These are phyloP conservation scores for Suhomyces chickasaworum DNA, from an alignment of 1,139 yeast genomes.

Conservation along the genomic window DNA sequence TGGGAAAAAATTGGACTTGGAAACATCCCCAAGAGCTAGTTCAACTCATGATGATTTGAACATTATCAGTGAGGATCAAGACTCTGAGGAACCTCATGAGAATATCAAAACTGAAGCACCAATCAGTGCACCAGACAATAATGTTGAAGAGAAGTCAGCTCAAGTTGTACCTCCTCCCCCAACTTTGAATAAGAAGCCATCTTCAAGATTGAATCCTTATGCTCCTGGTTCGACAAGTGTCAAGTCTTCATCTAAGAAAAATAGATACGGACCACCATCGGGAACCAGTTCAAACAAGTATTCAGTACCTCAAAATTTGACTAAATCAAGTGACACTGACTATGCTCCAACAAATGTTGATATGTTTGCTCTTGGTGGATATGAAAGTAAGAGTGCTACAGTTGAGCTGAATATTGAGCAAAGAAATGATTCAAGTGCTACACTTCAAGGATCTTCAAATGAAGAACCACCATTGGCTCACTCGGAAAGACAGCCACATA, in stretches of 20 bases:
- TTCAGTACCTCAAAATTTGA: slow-evolving; percentile 16
- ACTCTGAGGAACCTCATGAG: slow-evolving; percentile 9
- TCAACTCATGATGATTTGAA: slow-evolving; percentile 12
- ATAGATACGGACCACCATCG: slow-evolving; percentile 34
- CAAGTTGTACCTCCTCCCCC: slow-evolving; percentile 16
- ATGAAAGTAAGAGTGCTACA: background rate
- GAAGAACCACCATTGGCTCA: background rate
- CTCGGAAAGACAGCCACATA: background rate
- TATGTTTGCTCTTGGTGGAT: slow-evolving; percentile 41
- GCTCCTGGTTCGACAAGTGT: slow-evolving; percentile 34
- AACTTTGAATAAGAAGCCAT: slow-evolving; percentile 11
- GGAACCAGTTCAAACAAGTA: slow-evolving; percentile 18
- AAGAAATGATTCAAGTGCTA: slow-evolving; percentile 8
- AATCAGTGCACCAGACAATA: background rate
- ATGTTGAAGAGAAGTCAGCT: slow-evolving; percentile 1
- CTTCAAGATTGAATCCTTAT: slow-evolving; percentile 37
- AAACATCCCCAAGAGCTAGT: background rate
- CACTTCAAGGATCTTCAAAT: background rate
- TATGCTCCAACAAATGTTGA: slow-evolving; percentile 19
- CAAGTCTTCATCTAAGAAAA: slow-evolving; percentile 18
- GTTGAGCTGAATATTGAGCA: slow-evolving; percentile 10
- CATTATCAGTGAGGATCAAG: background rate
- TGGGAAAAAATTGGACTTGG: slow-evolving; percentile 5
- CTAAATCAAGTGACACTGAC: slow-evolving; percentile 4
- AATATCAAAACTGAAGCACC: background rate